Percentiles rank a stretch among this genome's conserved stretches.
Conservation (phyloP, 202 grass and related monocot species). For the Carex sylvatica region DNA sequence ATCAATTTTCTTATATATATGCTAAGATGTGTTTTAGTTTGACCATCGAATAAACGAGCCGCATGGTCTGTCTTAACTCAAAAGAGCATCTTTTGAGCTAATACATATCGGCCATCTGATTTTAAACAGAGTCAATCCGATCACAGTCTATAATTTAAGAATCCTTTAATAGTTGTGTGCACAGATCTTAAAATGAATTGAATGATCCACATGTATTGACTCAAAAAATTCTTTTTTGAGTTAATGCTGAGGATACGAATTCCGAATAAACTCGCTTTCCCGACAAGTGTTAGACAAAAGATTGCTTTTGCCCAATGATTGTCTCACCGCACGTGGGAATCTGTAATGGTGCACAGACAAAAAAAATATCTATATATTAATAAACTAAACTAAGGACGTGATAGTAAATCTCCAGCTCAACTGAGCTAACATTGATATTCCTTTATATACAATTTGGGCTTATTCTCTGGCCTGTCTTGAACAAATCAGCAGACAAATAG, state of each 20-base stretch:
- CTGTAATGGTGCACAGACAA: background rate
- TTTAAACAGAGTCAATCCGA: no score
- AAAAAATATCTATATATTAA: background rate
- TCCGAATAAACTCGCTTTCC: background rate
- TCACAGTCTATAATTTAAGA: no score
- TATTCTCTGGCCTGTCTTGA: background rate
- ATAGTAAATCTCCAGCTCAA: no score
- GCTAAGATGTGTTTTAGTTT: background rate
- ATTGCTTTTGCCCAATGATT: background rate
- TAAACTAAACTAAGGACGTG: background rate
- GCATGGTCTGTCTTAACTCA: no score
- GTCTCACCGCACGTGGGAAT: background rate
- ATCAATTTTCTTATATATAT: background rate
- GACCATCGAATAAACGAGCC: background rate
- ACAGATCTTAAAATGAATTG: no score
- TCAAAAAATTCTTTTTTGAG: no score
- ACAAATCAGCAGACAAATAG: background rate
- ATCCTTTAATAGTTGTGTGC: no score
- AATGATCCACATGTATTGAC: no score
- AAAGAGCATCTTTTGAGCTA: no score
- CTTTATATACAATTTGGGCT: conserved; percentile 10
- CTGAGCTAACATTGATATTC: background rate
- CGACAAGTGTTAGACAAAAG: background rate
- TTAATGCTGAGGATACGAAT: no score
- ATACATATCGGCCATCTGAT: no score